Evolutionary conservation across 2,329 filamentous ascomycete genomes (phyloP).

Genomic region (Eutypa lata): DNA sequence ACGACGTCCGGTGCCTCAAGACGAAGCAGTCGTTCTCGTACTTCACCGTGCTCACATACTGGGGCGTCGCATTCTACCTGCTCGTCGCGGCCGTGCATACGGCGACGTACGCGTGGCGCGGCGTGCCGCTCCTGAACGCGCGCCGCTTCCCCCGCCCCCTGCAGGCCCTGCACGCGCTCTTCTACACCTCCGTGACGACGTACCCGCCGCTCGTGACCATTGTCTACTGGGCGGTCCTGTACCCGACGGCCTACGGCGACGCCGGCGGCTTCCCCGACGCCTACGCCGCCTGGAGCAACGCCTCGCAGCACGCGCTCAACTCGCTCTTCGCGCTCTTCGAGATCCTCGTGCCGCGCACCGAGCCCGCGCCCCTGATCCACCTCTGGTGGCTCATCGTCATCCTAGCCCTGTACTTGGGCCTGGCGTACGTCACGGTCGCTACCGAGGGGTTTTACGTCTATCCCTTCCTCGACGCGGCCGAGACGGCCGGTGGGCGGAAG

Average conservation of each 20-base stretch:
- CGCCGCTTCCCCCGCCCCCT: slow-evolving; percentile 58
- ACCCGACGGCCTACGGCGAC: slow-evolving; percentile 54
- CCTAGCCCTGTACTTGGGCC: slow-evolving; percentile 66
- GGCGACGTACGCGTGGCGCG: slow-evolving; percentile 57
- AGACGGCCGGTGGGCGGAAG: slow-evolving; percentile 41
- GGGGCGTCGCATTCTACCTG: slow-evolving; percentile 80
- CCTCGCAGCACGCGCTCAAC: slow-evolving; percentile 75
- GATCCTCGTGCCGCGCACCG: slow-evolving; percentile 64
- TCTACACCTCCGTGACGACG: slow-evolving; percentile 60
- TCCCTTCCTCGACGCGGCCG: slow-evolving; percentile 64
- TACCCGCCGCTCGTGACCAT: slow-evolving; percentile 68
- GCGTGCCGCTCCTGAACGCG: slow-evolving; percentile 54
- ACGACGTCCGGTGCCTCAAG: not conserved
- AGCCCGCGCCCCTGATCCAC: slow-evolving; percentile 57
- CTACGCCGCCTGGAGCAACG: slow-evolving; percentile 62
- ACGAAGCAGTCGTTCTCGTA: slow-evolving; percentile 61
- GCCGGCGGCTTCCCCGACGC: slow-evolving; percentile 48
- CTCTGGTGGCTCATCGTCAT: slow-evolving; percentile 67
- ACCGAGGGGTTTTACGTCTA: slow-evolving; percentile 76
- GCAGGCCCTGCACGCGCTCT: slow-evolving; percentile 62
- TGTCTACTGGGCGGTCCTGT: slow-evolving; percentile 68
- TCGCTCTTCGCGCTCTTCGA: slow-evolving; percentile 72
- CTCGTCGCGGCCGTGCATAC: slow-evolving; percentile 67
- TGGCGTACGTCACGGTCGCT: slow-evolving; percentile 71
- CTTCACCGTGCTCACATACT: slow-evolving; percentile 81